Conservation (phyloP, 208 protist genomes). For the Acanthamoeba royreba region DNA sequence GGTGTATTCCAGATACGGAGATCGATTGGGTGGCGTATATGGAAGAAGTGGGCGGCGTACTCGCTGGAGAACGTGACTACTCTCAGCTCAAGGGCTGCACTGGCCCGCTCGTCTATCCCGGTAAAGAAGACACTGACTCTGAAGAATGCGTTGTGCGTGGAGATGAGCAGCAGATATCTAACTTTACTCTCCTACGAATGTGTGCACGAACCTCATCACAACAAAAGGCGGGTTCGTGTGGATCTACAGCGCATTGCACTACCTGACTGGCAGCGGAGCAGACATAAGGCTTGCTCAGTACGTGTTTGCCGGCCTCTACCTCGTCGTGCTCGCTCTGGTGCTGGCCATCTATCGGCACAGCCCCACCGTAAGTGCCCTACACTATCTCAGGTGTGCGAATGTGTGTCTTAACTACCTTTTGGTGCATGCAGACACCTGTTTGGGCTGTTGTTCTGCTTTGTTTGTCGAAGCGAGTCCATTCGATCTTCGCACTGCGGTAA, state of each 20-base stretch:
- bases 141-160: too few relatives aligned
- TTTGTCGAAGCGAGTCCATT: conserved; percentile 79
- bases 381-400: not conserved
- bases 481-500: conserved; percentile 71
- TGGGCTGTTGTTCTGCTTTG: conserved; percentile 67
- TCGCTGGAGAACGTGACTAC: conserved; percentile 80
- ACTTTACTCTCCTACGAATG: too few relatives aligned
- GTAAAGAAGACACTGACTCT: too few relatives aligned
- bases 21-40: conserved; percentile 90
- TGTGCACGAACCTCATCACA: not conserved
- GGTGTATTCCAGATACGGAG: conserved; percentile 83
- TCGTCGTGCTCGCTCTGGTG: conserved; percentile 65
- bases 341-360: conserved; percentile 63
- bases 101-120: conserved; percentile 84
- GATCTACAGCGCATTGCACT: conserved; percentile 70
- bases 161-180: too few relatives aligned
- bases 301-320: conserved; percentile 75
- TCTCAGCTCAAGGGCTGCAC: conserved; percentile 76
- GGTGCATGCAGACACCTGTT: conserved; percentile 41
- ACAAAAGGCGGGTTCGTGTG: conserved; percentile 81
- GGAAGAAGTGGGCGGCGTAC: conserved; percentile 77
- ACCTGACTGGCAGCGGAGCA: conserved; percentile 68
- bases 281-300: conserved; percentile 75
- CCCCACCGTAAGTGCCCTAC: not conserved
- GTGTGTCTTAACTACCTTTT: not conserved